Conservation (phyloP, 225 moss, liverwort and hornwort genomes). For the Neckera pumila region DNA sequence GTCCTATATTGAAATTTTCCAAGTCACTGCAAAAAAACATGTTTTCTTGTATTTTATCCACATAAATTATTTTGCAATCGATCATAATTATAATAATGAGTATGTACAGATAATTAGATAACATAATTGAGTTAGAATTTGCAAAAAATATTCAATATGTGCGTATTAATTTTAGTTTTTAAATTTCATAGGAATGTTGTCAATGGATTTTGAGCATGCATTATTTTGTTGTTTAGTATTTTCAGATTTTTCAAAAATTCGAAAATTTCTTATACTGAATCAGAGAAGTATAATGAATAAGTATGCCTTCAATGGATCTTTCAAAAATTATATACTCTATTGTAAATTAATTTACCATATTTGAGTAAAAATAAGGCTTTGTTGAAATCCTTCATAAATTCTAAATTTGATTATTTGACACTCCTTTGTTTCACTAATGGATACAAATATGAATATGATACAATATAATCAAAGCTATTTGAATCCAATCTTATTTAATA, state of each 20-base stretch:
- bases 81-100: not conserved
- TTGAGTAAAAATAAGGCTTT: not conserved
- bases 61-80: not conserved
- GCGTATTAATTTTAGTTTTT: too few species aligned
- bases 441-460: not conserved
- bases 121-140: not conserved
- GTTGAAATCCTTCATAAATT: not conserved
- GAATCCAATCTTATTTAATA: too few species aligned
- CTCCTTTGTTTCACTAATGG: not conserved
- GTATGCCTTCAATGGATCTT: not conserved
- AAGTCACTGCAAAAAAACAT: not conserved
- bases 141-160: not conserved
- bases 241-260: not conserved
- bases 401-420: not conserved
- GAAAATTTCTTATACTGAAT: not conserved
- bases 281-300: not conserved
- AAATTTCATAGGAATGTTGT: not conserved
- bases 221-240: not conserved
- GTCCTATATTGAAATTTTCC: not conserved
- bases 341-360: not conserved
- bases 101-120: not conserved
- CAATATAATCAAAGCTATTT: not conserved
- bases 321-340: not conserved
- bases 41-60: not conserved
- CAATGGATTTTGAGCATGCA: accelerated